These are phyloP conservation scores for Kazachstania psychrophila DNA, from an alignment of 805 yeast species.

Conservation along the genomic window DNA sequence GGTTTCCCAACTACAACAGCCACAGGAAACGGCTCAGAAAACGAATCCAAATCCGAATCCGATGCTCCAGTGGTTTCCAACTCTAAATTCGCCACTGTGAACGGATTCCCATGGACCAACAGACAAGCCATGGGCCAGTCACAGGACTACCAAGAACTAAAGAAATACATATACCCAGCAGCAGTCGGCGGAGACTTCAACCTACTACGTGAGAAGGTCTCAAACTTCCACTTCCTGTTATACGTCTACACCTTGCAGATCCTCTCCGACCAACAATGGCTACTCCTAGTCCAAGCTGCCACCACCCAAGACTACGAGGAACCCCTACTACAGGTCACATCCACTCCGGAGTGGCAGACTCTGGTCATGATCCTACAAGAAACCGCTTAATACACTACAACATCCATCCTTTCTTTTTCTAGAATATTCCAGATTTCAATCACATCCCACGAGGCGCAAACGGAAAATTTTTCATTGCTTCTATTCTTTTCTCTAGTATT, in stretches of 20 bases:
- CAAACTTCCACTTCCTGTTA: conserved; percentile 71
- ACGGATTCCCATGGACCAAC: conserved; percentile 67
- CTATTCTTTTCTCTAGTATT: too few relatives aligned
- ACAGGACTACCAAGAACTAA: conserved; percentile 54
- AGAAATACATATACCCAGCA: conserved; percentile 35
- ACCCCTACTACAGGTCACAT: conserved; percentile 37
- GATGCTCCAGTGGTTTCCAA: conserved; percentile 31
- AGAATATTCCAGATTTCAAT: neutral
- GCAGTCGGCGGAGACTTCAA: conserved; percentile 26
- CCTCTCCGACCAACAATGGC: conserved; percentile 46
- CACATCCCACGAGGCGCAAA: neutral
- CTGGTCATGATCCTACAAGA: conserved; percentile 45
- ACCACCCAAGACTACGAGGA: conserved; percentile 38
- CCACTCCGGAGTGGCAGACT: conserved; percentile 75
- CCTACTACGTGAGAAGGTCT: conserved; percentile 31
- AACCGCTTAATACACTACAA: conserved; percentile 9
- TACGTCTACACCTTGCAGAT: conserved; percentile 51
- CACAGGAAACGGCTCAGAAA: neutral
- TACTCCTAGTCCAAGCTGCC: conserved; percentile 41
- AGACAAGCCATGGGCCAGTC: conserved; percentile 65
- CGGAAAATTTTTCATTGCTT: neutral
- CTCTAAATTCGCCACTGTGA: conserved; percentile 34
- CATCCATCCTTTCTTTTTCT: neutral
- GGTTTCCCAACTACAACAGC: conserved; percentile 67
- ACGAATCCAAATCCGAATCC: neutral